A percentile compares a stretch with the other conserved stretches of the same genome.
These are phyloP conservation scores for Plantago ovata DNA, from an alignment of 257 asterid species.

Conservation along the genomic window DNA sequence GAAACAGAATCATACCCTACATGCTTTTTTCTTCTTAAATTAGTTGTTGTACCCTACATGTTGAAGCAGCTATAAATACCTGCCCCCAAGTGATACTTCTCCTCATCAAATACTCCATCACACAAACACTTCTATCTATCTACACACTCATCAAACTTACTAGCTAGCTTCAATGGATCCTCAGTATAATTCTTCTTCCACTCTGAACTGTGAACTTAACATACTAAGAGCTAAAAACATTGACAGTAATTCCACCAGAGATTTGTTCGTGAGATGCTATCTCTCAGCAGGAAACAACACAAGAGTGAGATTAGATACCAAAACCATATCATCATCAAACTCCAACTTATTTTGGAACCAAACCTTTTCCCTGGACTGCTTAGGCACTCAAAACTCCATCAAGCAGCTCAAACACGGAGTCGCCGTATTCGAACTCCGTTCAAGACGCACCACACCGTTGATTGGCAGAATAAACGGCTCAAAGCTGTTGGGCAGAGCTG, in stretches of 20 bases:
- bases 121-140: slow-evolving; percentile 9
- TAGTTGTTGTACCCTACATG: background rate
- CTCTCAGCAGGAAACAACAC: slow-evolving; percentile 42
- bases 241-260: slow-evolving; percentile 24
- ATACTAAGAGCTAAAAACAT: slow-evolving; percentile 48
- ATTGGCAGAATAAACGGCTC: slow-evolving; percentile 40
- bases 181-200: slow-evolving; percentile 10
- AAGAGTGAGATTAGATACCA: slow-evolving; percentile 42
- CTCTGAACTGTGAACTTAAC: slow-evolving; percentile 37
- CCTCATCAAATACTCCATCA: slow-evolving; percentile 18
- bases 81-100: slow-evolving; percentile 15
- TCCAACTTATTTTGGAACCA: slow-evolving; percentile 47
- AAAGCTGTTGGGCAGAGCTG: slow-evolving; percentile 46
- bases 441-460: slow-evolving; percentile 30
- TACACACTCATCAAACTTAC: background rate
- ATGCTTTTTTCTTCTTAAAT: too few relatives aligned
- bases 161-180: slow-evolving; percentile 25
- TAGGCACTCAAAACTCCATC: slow-evolving; percentile 34
- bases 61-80: slow-evolving; percentile 31
- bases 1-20: too few relatives aligned
- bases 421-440: slow-evolving; percentile 47
- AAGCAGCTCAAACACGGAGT: slow-evolving; percentile 33
- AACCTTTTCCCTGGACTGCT: slow-evolving; percentile 48
- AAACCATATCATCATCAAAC: slow-evolving; percentile 40
- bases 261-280: slow-evolving; percentile 57